Evolutionary conservation across 371 early-diverging fungal species (phyloP), one percentile per base, ranked within the genome.

Genomic region (Rhizomucor miehei): DNA sequence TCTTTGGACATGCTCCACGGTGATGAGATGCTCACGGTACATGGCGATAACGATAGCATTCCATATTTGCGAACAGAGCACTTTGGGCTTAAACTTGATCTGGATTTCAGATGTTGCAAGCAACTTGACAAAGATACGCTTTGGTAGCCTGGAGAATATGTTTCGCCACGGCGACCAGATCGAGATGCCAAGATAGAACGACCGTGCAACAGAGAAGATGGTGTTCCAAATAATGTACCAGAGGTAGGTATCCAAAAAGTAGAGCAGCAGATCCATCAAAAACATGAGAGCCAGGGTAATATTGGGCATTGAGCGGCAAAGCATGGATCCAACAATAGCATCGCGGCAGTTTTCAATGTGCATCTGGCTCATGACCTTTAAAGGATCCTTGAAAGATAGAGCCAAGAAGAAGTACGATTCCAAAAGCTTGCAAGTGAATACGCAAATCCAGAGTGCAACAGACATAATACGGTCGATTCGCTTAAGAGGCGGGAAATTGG

Each of bases 221-320:
- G 89, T 86, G 69, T 86, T 91, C 87, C 89, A 90, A 48, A 91
- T 88, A 40, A 92, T 89, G 62, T 92, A 94, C 94, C 95, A 94
- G 39, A 94, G 77, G 60, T 93, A 94, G 0, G 94, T 91, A 54
- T 93, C 94, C 64, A 93, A 69, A 71, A 93, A 92, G 70, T 89
- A 93, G 21, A 94, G 79, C 8, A 88, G 75, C 38, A 92, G 57
- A 51, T 90, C 86, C 56, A 90, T 81, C 48, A 90, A 63, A 65
- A 91, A 82, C 89, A 94, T 88, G 49, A 91, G 79, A 1, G 79
- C 65, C 23, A 94, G 79, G 0, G 91, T 88, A 44, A 92, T 79
- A 41, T 71, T 67, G 46, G 87, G 85, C 82, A 90, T 88, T 52
- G 87, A 73, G 12, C 66, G 59, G 69, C 90, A 89, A 4, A 89